Conservation (phyloP, 768 basidiomycete species). For the Hemileccinum rubropunctum region DNA sequence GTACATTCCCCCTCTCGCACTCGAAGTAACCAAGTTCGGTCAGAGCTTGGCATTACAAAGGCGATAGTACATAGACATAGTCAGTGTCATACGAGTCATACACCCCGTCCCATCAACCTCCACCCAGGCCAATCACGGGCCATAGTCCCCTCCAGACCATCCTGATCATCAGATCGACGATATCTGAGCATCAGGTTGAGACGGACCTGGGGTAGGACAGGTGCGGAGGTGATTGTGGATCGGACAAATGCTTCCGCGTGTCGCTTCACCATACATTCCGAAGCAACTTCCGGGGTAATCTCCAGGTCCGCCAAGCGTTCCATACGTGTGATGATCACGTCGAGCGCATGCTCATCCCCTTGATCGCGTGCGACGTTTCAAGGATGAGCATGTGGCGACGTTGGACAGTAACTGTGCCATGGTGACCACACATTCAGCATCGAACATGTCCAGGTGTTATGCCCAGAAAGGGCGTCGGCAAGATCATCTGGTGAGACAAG, state of each 20-base stretch:
- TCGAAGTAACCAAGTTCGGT: too few relatives aligned
- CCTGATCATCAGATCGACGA: too few relatives aligned
- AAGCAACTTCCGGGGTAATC: background rate
- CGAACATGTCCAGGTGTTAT: constrained; percentile 1
- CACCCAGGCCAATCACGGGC: too few relatives aligned
- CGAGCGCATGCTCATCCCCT: constrained; percentile 9
- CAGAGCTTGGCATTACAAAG: too few relatives aligned
- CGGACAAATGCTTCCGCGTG: background rate
- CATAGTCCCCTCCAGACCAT: too few relatives aligned
- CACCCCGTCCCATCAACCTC: too few relatives aligned
- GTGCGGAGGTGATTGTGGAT: background rate
- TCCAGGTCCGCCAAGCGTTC: too few relatives aligned
- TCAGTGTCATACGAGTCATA: too few relatives aligned
- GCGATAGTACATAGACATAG: too few relatives aligned
- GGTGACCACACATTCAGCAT: background rate
- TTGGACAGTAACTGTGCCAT: background rate
- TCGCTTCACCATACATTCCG: constrained; percentile 8
- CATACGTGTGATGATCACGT: constrained; percentile 4
- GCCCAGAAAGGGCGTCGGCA: background rate
- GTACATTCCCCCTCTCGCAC: too few relatives aligned
- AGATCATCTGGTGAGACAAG: background rate
- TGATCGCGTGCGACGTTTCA: background rate
- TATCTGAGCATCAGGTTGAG: background rate
- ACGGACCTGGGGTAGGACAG: background rate
- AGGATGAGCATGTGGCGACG: constrained; percentile 6